A percentile compares a stretch with the other conserved stretches of the same genome.
These are phyloP conservation scores for Heterotrichella gracilis DNA, from an alignment of 352 stramenopile species.

Conservation along the genomic window DNA sequence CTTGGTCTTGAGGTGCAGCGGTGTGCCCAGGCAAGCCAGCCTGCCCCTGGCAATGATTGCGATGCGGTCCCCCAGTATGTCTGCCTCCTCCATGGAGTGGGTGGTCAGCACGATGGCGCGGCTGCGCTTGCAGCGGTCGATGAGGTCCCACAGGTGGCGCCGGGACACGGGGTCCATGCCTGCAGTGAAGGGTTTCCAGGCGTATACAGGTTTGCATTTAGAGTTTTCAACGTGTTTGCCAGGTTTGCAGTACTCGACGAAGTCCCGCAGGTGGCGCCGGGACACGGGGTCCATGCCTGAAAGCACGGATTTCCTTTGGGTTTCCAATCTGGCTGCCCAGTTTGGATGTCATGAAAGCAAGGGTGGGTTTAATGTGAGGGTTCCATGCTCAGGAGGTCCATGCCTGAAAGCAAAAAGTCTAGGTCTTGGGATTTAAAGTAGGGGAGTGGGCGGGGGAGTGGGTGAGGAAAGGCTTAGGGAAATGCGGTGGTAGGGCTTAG, in stretches of 20 bases:
- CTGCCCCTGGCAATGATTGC: constrained; percentile 50
- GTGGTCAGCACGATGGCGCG: constrained; percentile 54
- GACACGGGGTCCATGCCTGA: constrained; percentile 57
- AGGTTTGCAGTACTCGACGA: constrained; percentile 32
- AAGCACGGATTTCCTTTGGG: too few relatives aligned
- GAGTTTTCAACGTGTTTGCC: too few relatives aligned
- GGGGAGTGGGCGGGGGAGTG: too few relatives aligned
- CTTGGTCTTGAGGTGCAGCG: constrained; percentile 65
- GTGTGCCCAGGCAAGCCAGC: constrained; percentile 34
- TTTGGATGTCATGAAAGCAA: too few relatives aligned
- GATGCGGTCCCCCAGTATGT: constrained; percentile 59
- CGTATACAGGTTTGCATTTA: too few relatives aligned
- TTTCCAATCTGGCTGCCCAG: too few relatives aligned
- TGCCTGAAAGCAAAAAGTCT: too few relatives aligned
- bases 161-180: constrained; percentile 63
- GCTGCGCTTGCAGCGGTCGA: constrained; percentile 29
- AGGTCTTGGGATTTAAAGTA: too few relatives aligned
- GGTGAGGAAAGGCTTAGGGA: too few relatives aligned
- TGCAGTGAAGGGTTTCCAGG: constrained; percentile 17
- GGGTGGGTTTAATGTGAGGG: too few relatives aligned
- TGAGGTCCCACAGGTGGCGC: constrained; percentile 59
- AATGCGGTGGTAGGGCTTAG: too few relatives aligned
- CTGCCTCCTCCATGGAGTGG: constrained; percentile 77
- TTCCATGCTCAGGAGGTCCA: too few relatives aligned
- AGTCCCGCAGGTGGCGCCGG: constrained; percentile 57